These are phyloP conservation scores for Shiraia sp. DNA, from an alignment of 2,329 filamentous ascomycete genomes.

Conservation along the genomic window DNA sequence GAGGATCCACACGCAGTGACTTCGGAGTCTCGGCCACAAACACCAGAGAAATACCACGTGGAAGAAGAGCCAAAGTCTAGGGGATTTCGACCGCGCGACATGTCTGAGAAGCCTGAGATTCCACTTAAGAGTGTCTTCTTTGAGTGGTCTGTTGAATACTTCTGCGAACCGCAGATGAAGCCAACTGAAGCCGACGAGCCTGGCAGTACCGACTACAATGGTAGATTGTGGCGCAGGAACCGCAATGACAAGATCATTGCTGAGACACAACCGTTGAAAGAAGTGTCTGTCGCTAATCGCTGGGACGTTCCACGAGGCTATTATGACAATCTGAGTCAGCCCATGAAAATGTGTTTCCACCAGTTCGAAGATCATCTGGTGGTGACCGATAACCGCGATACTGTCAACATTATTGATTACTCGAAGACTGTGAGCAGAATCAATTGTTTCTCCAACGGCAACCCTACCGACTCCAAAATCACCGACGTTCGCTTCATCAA, in stretches of 20 bases:
- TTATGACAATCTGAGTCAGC: conserved; percentile 87
- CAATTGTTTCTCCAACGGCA: conserved; percentile 90
- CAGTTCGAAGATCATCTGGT: conserved; percentile 97
- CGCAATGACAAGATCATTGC: conserved; percentile 91
- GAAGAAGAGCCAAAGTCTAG: conserved; percentile 80
- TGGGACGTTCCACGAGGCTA: conserved; percentile 86
- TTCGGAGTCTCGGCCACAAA: conserved; percentile 70
- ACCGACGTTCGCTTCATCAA: conserved; percentile 98
- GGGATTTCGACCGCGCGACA: conserved; percentile 67
- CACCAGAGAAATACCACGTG: conserved; percentile 68
- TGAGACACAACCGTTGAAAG: conserved; percentile 92
- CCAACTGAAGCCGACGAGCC: conserved; percentile 94
- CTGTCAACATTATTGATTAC: conserved; percentile 85
- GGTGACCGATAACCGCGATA: conserved; percentile 91
- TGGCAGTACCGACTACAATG: conserved; percentile 94
- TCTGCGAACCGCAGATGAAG: conserved; percentile 98
- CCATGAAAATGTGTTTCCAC: conserved; percentile 92
- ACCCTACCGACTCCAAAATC: conserved; percentile 86
- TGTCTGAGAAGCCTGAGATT: conserved; percentile 63
- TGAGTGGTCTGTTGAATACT: conserved; percentile 96
- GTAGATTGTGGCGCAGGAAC: conserved; percentile 86
- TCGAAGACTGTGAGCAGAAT: conserved; percentile 64
- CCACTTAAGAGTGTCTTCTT: conserved; percentile 84
- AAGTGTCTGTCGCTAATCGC: conserved; percentile 78
- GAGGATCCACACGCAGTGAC: conserved; percentile 68